phyloP scores from a whole-genome alignment of 1,284 basidiomycete species.

The Cutaneotrichosporon curvatum region DNA sequence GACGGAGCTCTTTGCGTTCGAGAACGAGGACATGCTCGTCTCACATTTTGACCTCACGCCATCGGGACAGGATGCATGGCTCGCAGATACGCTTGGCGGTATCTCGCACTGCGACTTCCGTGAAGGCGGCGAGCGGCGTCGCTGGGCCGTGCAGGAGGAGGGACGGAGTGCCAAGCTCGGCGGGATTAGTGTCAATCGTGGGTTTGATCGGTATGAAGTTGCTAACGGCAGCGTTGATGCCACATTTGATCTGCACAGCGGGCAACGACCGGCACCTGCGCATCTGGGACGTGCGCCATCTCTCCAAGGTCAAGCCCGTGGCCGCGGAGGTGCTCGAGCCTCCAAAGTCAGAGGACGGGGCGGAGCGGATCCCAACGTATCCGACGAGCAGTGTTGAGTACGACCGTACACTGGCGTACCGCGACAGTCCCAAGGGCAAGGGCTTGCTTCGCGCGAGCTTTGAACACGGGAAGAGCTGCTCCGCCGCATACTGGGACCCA shows the following conservation, averaged over 20 bases:
- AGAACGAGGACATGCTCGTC: slow-evolving; percentile 46
- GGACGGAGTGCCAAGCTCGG: slow-evolving; percentile 43
- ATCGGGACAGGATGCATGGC: slow-evolving; percentile 45
- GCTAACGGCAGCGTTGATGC: slow-evolving; percentile 31
- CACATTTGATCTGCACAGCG: slow-evolving; percentile 43
- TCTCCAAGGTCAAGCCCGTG: slow-evolving; percentile 24
- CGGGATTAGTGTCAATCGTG: slow-evolving; percentile 45
- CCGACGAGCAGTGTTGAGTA: slow-evolving; percentile 22
- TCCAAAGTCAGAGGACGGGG: slow-evolving; percentile 9
- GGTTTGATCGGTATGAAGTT: slow-evolving; percentile 10
- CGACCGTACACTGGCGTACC: slow-evolving; percentile 19
- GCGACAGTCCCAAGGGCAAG: slow-evolving; percentile 25
- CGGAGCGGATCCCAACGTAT: slow-evolving; percentile 13
- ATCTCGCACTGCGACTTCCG: slow-evolving; percentile 48
- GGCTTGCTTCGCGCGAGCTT: slow-evolving; percentile 36
- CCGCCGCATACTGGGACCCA: slow-evolving; percentile 49
- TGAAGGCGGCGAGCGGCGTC: slow-evolving; percentile 26
- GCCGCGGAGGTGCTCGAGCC: slow-evolving; percentile 13
- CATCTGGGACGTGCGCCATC: slow-evolving; percentile 43
- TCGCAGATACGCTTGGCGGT: slow-evolving; percentile 47
- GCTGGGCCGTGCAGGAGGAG: slow-evolving; percentile 39
- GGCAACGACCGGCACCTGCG: slow-evolving; percentile 41
- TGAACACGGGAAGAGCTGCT: slow-evolving; percentile 46
- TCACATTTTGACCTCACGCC: slow-evolving; percentile 48
- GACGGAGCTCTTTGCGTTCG: slow-evolving; percentile 44